Base-by-base conservation (phyloP, 2,329 filamentous ascomycete species). In the Fusarium anguioides region DNA sequence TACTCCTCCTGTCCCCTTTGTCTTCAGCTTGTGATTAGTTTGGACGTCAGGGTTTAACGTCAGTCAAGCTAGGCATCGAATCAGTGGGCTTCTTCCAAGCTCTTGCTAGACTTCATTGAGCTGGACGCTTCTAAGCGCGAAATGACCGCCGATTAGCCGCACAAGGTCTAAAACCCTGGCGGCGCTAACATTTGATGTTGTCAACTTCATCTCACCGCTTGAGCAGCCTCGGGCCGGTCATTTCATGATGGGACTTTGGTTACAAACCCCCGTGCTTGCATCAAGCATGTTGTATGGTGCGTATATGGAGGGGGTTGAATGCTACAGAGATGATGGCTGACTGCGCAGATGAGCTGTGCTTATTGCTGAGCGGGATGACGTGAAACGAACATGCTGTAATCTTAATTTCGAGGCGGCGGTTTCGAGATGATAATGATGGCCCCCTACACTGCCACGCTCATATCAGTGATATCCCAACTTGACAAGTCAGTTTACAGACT, bases 191-290 rank as follows among this genome's bases (percentile, higher is more conserved):
- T 48, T 27, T 67, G 48, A 69, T 54, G 67, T 23, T 56, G 35
- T 55, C 64, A 58, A 70, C 60, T 41, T 66, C 55, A 64, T 69
- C 68, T 71, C 68, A 70, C 68, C 68, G 68, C 68, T 60, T 54
- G 45, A 35, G 42, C 51, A 60, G 39, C 54, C 45, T 69, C 46
- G 51, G 60, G 41, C 51, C 40, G 39, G 60, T 23, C 40, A 46
- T 54, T 66, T 57, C 44, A 20, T 51, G 65, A 66, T 58, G 57
- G 51, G 49, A 56, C 55, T 68, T 65, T 49, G 41, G 60, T 46
- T 41, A 24, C 36, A 37, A 51, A 55, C 39, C 60, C 56, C 40
- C 56, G 44, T 66, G 60, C 50, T 39, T 53, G 55, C 60, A 69
- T 52, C 55, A 29, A 23, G 51, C 53, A 66, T 40, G 26, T 50